Evolutionary conservation across 805 yeast species (phyloP), one percentile per base, ranked within the genome.

Genomic region (Maudiozyma saulgeensis): DNA sequence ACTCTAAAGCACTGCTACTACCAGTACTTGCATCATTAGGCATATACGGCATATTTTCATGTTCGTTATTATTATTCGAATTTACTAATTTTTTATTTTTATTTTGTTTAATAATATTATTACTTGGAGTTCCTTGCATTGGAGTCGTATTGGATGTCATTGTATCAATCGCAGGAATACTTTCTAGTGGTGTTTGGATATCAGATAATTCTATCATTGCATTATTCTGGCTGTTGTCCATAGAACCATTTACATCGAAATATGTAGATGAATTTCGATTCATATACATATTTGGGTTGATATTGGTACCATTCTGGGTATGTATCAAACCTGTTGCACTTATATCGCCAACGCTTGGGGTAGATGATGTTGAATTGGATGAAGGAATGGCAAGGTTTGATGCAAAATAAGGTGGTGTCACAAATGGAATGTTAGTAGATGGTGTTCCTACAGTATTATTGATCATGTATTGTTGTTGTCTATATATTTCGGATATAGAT

Each of bases 401-500:
- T 19, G 52, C 28, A 45, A 44, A 51, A 37, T 44, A 53, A 12
- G 51, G 55, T 34, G 52, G 50, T 26, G 51, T 53, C 21, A 45
- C 53, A 39, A 45, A 41, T 7, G 49, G 41, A 2, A 41, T n/a
- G 6, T 37, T 21, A 16, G 49, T 34, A 7, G 51, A 48, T 3
- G 53, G 55, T 2, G 56, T 53, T 3, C 47, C 43, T 13, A 50
- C 56, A 6, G 48, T 39, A 23, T 28, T 45, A 40, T 35, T 46
- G 7, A 42, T 42, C 19, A 16, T 26, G 12, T 42, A 37, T 42
- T 42, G 44, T 21, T 41, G 50, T 4, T 43, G 19, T 31, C 47
- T 48, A 23, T 51, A 45, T 43, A 50, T 25, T 41, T 64, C 68
- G 2, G 67, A 58, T 8, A 64, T 56, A 2, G 68, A 63, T 42